phyloP scores from a whole-genome alignment of 139 green algal genomes.

The Asterochloris erici region DNA sequence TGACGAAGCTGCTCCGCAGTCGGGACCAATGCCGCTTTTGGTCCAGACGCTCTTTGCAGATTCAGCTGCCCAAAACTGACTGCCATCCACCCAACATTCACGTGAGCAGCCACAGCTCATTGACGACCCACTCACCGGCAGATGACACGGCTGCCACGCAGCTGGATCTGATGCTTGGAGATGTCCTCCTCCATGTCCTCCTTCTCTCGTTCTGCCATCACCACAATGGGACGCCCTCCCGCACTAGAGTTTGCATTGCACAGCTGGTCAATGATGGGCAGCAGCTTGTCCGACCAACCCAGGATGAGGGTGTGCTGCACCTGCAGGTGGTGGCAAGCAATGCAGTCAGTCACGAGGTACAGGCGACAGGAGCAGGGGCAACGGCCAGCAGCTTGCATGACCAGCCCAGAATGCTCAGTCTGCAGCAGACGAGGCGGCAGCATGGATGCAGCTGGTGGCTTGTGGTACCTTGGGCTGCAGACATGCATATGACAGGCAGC shows the following conservation, averaged over 20 bases:
- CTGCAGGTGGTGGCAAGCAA: not conserved
- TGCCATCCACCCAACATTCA: no score
- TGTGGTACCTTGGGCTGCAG: no score
- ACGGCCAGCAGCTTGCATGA: not conserved
- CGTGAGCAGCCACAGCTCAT: no score
- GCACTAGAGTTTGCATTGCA: conserved; percentile 46
- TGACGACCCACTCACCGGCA: conserved; percentile 24
- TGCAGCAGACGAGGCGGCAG: no score
- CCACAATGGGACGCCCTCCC: conserved; percentile 43
- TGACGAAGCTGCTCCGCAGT: no score
- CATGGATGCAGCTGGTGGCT: no score
- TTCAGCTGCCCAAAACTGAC: no score
- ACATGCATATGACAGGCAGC: no score
- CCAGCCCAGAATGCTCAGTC: no score
- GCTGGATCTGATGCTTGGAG: conserved; percentile 22
- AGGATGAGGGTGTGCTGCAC: not conserved
- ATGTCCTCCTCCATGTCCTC: conserved; percentile 62
- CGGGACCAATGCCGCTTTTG: no score
- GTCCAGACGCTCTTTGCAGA: no score
- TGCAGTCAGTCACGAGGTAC: not conserved
- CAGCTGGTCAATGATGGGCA: conserved; percentile 54
- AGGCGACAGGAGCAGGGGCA: not conserved
- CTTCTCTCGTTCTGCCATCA: conserved; percentile 53
- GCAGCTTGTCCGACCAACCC: conserved; percentile 30
- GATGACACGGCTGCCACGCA: conserved; percentile 43